These are phyloP conservation scores for Cystobasidium slooffiae DNA, from an alignment of 1,284 basidiomycete species.

Conservation along the genomic window DNA sequence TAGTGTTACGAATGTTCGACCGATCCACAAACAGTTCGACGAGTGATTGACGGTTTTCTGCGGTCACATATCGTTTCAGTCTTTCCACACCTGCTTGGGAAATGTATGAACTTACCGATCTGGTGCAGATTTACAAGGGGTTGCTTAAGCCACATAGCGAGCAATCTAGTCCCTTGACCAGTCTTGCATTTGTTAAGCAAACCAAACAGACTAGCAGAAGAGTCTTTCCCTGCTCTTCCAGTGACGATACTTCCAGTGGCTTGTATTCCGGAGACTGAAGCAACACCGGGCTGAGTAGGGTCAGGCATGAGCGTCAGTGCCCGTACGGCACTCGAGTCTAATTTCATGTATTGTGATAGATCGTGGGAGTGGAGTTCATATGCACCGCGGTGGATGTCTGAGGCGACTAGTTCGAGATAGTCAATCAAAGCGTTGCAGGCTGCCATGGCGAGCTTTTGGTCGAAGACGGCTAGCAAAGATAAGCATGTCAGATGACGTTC, in stretches of 20 bases:
- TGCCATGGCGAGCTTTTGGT: conserved; percentile 76
- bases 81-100: too few relatives aligned
- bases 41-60: conserved; percentile 80
- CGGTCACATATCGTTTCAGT: background rate
- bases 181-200: conserved; percentile 96
- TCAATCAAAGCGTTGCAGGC: conserved; percentile 79
- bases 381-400: conserved; percentile 78
- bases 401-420: conserved; percentile 82
- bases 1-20: conserved; percentile 68
- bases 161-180: conserved; percentile 85
- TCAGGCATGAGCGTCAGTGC: conserved; percentile 86
- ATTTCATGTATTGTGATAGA: conserved; percentile 89
- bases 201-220: conserved; percentile 86
- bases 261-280: conserved; percentile 39
- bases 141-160: conserved; percentile 95
- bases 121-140: conserved; percentile 92
- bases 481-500: background rate
- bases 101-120: conserved; percentile 68
- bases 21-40: conserved; percentile 88
- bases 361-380: conserved; percentile 86
- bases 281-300: conserved; percentile 54
- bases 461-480: conserved; percentile 69
- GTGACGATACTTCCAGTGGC: conserved; percentile 1
- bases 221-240: conserved; percentile 63
- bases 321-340: conserved; percentile 91